Percentiles rank a stretch among this genome's conserved stretches.
Conservation (phyloP, 1,284 basidiomycete species). For the Ceratobasidium sp. region DNA sequence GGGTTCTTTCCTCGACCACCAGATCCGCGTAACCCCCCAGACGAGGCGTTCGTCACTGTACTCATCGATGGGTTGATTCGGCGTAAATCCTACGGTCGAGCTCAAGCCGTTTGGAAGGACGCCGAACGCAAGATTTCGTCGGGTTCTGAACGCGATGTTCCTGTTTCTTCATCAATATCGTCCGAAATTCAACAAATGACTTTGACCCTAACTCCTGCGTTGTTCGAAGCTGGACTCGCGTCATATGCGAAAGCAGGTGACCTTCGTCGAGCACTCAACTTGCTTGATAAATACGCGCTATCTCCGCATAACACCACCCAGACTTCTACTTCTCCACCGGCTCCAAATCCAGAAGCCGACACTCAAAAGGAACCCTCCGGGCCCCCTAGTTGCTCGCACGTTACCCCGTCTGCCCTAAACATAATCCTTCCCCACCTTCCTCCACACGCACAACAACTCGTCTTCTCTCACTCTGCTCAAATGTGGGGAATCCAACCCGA, state of each 20-base stretch:
- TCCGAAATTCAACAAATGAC: neutral
- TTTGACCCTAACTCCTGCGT: neutral
- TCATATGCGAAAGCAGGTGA: neutral
- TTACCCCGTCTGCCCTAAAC: conserved; percentile 11
- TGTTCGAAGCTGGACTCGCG: conserved; percentile 22
- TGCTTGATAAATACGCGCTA: conserved; percentile 25
- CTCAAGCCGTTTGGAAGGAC: conserved; percentile 27
- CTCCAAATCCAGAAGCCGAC: neutral
- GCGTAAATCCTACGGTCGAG: conserved; percentile 21
- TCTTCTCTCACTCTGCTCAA: neutral
- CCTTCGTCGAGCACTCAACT: neutral
- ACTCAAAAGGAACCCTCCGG: neutral
- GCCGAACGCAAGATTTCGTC: neutral
- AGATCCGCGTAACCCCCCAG: neutral
- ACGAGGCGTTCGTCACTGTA: neutral
- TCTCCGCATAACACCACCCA: neutral
- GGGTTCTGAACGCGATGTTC: neutral
- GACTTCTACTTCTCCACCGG: neutral
- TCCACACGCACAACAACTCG: conserved; percentile 8
- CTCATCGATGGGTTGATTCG: conserved; percentile 17
- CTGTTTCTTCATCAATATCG: neutral
- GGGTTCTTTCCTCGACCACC: conserved; percentile 11
- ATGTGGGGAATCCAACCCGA: conserved; percentile 28
- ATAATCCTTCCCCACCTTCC: conserved; percentile 9
- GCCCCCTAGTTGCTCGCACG: neutral